Evolutionary conservation across 768 basidiomycete species (phyloP), one percentile per base, ranked within the genome.

Genomic region (Cystobasidium tubakii): DNA sequence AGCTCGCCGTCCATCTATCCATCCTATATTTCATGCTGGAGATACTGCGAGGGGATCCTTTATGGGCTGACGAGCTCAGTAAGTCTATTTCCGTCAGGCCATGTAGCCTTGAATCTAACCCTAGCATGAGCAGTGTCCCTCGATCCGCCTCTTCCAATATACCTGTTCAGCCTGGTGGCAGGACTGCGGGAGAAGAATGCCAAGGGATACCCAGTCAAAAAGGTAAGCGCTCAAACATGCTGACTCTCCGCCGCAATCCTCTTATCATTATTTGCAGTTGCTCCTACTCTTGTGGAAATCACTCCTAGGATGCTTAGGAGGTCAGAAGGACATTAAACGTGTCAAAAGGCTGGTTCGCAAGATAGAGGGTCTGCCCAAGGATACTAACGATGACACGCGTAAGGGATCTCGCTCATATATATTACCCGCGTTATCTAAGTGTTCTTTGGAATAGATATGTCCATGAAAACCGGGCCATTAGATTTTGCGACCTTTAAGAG

Each of bases 21-120:
- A 91, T 97, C 88, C 83, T 97, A 54, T 99, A 98, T 81, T 92
- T 96, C 80, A 82, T 98, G 69, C 88, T 97, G 17, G 95, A 98
- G 82, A 86, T 93, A 31, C 92, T 92, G 82, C 90, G 95, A 80
- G 88, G 89, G 1, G 90, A 96, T 76, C 92, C 94, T 73, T 88
- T 92, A 77, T 97, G 98, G 80, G 93, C 91, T 1, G 93, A 96
- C 77, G 95, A 98, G 82, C 84, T 98, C 62, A 98, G 95, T 96
- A 82, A 84, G 94, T 81, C 53, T 36, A 33, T 81, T 13, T 60
- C 46, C 23, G 39, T 62, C 19, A 69, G 53, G 67, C 63, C 64
- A 50, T 57, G 7, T 74, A 62, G 50, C 66, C 63, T 23, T 62
- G 66, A 74, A 67, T 76, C 74, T 79, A 27, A 50, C 46, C 19